Base-by-base conservation (phyloP, 257 asterid genomes). In the Henckelia pumila region DNA sequence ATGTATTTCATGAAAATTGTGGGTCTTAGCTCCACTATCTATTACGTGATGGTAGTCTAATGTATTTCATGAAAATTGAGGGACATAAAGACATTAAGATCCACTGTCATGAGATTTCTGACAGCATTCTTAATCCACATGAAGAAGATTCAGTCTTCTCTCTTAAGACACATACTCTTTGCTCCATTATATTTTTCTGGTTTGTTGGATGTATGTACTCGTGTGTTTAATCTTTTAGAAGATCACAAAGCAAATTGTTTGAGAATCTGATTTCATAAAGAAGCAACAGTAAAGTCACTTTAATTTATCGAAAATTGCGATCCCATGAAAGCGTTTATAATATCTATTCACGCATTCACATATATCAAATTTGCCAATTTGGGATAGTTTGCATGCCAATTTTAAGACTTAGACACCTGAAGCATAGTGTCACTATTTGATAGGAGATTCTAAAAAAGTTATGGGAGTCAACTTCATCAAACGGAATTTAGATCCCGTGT, bases 191-290 rank as follows among this genome's bases (percentile, higher is more conserved):
- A 9, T 59, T 60, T 25, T 52, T 53, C 71, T 61, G 47, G 19
- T 8, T 20, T 10, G 2, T 8, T 20, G 10, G 28, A 21, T 7
- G 35, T 20, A 1, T 57, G 35, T 6, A 17, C 63, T n/a, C n/a
- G 26, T 4, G 1, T 26, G 30, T 16, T 55, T 25, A 37, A n/a
- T 32, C 50, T 65, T 3, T 29, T 32, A 58, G 26, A 47, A 66
- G 50, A 68, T 9, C 32, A 65, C 6, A 61, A 49, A 20, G 21
- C 28, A 30, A 64, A 37, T 64, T 72, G 29, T 65, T 71, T 72
- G 66, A 57, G 29, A 44, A 40, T 63, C 25, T 64, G 71, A 56
- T 56, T 58, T 35, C 17, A 35, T 28, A 28, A 28, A 28, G 30
- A 32, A 28, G 53, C 47, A 29, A 72, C 58, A 20, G 61, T 55